Conservation (phyloP, 2,329 filamentous ascomycete genomes). For the Cladosporium halotolerans region DNA sequence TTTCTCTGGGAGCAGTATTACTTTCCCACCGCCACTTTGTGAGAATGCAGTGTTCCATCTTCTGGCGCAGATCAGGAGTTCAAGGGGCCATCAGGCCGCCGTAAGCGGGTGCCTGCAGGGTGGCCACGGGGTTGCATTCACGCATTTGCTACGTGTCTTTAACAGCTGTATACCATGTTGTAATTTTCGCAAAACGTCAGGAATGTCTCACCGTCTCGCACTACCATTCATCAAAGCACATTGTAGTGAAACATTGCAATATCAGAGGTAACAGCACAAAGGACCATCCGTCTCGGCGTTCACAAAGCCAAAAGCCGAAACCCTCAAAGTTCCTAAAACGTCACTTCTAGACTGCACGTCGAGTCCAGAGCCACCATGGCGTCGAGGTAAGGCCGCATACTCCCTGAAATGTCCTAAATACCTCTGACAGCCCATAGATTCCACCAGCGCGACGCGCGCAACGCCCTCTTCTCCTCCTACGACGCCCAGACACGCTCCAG, state of each 20-base stretch:
- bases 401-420: neutral
- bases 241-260: neutral
- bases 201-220: neutral
- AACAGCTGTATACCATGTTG: conserved; percentile 1
- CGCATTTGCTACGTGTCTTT: conserved; percentile 5
- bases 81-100: neutral
- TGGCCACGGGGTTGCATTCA: neutral
- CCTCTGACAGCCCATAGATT: conserved; percentile 1
- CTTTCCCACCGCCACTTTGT: conserved; percentile 63
- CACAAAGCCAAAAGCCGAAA: conserved; percentile 2
- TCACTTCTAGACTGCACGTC: conserved; percentile 9
- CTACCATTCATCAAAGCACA: neutral
- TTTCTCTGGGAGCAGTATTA: conserved; percentile 98
- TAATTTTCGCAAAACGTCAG: neutral
- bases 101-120: conserved; percentile 10
- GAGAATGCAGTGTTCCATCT: conserved; percentile 11
- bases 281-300: neutral
- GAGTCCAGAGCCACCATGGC: conserved; percentile 8
- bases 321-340: conserved; percentile 5
- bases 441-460: conserved; percentile 34
- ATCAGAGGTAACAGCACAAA: conserved; percentile 2
- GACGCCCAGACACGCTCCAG: conserved; percentile 25
- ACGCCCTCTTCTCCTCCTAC: conserved; percentile 36
- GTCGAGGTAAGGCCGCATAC: conserved; percentile 5
- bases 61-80: conserved; percentile 6